Base-by-base conservation (phyloP, 1,139 yeast species). In the Candida tunisiensis region DNA sequence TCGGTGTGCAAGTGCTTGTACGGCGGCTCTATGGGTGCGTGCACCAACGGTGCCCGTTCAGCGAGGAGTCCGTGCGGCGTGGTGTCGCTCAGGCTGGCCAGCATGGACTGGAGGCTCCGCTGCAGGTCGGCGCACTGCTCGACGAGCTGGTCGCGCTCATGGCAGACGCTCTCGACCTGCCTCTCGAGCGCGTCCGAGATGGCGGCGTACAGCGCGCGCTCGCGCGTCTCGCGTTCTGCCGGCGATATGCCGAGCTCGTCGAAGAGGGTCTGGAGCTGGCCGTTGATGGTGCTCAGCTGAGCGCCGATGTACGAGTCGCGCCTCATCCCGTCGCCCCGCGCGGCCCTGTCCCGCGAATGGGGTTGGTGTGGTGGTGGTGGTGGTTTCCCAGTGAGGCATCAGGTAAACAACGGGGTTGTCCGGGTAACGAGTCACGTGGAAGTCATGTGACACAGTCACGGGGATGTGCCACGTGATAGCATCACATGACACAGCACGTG, bases 161-260 rank as follows among this genome's bases (percentile, higher is more conserved):
- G 26, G 6, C 38, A 32, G 6, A 49, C 51, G 8, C 36, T 36
- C 4, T 31, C 29, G 9, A 53, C 46, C 28, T 49, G 49, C 12
- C 33, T 30, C 17, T 46, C 49, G 15, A 51, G 34, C 4, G 57
- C 53, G 12, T 38, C 38, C 3, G 45, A 34, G 8, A 52, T 39
- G n/a, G 41, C 48, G 9, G 42, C 34, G 26, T 45, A 44, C 8
- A 52, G 37, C 20, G 38, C 35, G 19, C 41, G 38, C 30, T 49
- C 53, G n/a, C 55, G 34, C 3, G 32, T 28, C 14, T 38, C 38
- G n/a, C 50, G 38, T 19, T 49, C 50, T 5, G 35, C 31, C 4
- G 37, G 31, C 4, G 38, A 24, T 6, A 52, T 34, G 5, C 57
- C 57, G 13, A 51, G 34, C 19, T 51, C 57, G 31, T 50, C 56